These are phyloP conservation scores for Aspergillus fructus DNA, from an alignment of 2,329 filamentous ascomycete species.

Conservation along the genomic window DNA sequence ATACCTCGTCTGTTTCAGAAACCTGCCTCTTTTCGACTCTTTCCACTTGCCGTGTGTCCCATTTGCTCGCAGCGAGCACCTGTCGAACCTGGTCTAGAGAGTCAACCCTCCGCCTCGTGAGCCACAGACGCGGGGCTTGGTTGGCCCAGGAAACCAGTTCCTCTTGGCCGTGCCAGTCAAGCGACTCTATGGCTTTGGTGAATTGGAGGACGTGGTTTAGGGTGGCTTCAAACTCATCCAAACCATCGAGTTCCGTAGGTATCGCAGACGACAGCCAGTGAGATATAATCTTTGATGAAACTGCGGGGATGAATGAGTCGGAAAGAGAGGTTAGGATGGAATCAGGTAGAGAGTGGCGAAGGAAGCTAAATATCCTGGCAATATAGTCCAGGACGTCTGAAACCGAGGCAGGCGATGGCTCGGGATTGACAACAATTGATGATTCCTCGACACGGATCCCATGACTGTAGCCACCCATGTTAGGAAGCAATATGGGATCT, in stretches of 20 bases:
- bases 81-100: conserved; percentile 73
- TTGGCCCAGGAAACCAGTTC: conserved; percentile 77
- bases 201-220: conserved; percentile 67
- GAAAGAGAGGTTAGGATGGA: conserved; percentile 58
- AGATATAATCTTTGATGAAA: conserved; percentile 67
- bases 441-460: conserved; percentile 27
- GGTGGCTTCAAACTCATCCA: conserved; percentile 69
- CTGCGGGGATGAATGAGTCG: conserved; percentile 65
- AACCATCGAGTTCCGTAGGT: conserved; percentile 69
- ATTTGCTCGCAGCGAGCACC: conserved; percentile 67
- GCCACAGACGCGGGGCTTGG: conserved; percentile 78
- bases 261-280: conserved; percentile 75
- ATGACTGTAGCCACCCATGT: conserved; percentile 23
- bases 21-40: conserved; percentile 81
- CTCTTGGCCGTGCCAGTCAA: conserved; percentile 61
- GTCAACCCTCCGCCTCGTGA: conserved; percentile 76
- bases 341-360: conserved; percentile 52
- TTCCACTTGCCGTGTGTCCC: conserved; percentile 69
- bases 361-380: conserved; percentile 48
- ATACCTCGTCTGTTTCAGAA: conserved; percentile 65
- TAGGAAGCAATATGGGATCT: conserved; percentile 32
- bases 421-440: conserved; percentile 27
- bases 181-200: conserved; percentile 59
- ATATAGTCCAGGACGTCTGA: conserved; percentile 45
- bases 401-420: conserved; percentile 26